Percentiles rank a stretch among this genome's conserved stretches.
Conservation (phyloP, 768 basidiomycete species). For the Mycena crocata region DNA sequence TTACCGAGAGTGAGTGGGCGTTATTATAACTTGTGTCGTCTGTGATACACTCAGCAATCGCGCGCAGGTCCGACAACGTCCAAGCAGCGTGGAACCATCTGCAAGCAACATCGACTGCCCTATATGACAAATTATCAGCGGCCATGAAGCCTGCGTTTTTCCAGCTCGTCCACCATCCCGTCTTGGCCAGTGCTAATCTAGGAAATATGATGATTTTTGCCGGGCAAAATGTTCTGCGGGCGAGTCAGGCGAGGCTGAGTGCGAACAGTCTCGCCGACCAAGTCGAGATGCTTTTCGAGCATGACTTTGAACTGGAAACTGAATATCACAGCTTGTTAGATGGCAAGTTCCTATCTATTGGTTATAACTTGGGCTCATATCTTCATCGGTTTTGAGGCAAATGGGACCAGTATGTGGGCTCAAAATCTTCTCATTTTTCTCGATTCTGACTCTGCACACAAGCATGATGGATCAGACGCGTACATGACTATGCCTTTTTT, state of each 20-base stretch:
- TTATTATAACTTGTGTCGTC: no score
- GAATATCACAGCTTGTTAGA: slow-evolving; percentile 70
- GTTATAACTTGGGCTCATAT: background rate
- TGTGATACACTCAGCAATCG: no score
- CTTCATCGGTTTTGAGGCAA: slow-evolving; percentile 52
- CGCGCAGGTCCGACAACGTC: slow-evolving; percentile 69
- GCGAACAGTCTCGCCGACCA: slow-evolving; percentile 67
- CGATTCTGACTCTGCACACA: slow-evolving; percentile 35
- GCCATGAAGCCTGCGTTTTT: slow-evolving; percentile 70
- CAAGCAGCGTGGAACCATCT: slow-evolving; percentile 62
- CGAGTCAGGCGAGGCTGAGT: slow-evolving; percentile 72
- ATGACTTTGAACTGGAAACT: slow-evolving; percentile 70
- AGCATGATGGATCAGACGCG: slow-evolving; percentile 84
- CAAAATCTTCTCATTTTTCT: background rate
- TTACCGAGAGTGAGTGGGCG: slow-evolving; percentile 70
- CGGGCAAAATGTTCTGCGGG: slow-evolving; percentile 69
- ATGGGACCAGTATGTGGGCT: slow-evolving; percentile 69
- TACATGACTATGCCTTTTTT: slow-evolving; percentile 30
- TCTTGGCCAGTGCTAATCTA: slow-evolving; percentile 68
- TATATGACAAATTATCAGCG: slow-evolving; percentile 65
- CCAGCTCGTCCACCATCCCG: slow-evolving; percentile 77
- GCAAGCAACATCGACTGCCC: slow-evolving; percentile 58
- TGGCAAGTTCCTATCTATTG: slow-evolving; percentile 46
- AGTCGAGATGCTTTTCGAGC: slow-evolving; percentile 67
- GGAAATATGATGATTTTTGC: slow-evolving; percentile 69